A percentile compares a stretch with the other conserved stretches of the same genome.
Evolutionary conservation across 2,329 filamentous ascomycete genomes (phyloP).

Genomic region (Meredithiella fracta): DNA sequence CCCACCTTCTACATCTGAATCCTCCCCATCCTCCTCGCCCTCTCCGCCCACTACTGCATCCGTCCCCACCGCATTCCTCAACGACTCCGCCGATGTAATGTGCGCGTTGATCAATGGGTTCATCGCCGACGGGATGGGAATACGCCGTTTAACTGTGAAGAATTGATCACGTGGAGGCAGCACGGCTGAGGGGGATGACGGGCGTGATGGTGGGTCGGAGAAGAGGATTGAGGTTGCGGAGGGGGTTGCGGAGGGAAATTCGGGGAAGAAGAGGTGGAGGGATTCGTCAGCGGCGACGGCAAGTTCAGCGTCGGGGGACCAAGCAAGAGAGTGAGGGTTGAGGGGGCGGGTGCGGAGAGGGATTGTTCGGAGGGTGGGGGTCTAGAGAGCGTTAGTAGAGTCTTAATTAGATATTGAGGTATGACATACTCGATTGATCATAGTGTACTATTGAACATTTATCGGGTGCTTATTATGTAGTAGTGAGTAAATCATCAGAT

Average conservation of each 20-base stretch:
- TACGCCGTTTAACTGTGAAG: slow-evolving; percentile 14
- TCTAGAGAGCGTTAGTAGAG: slow-evolving; percentile 19
- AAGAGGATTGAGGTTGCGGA: slow-evolving; percentile 2
- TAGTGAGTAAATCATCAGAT: too few relatives aligned
- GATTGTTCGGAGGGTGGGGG: slow-evolving; percentile 32
- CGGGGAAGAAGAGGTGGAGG: slow-evolving; percentile 34
- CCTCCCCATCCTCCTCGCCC: background rate
- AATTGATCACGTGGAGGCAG: slow-evolving; percentile 17
- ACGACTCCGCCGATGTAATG: background rate
- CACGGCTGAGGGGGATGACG: too few relatives aligned
- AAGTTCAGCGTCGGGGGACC: slow-evolving; percentile 42
- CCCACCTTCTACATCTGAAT: slow-evolving; percentile 8
- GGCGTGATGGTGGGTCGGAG: slow-evolving; percentile 13
- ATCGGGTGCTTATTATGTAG: too few relatives aligned
- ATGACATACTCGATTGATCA: slow-evolving; percentile 10
- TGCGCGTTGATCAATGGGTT: slow-evolving; percentile 12
- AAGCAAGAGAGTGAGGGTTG: slow-evolving; percentile 28
- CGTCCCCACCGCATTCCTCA: background rate
- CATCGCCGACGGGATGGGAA: slow-evolving; percentile 13
- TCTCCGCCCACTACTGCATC: background rate
- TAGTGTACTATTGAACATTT: background rate
- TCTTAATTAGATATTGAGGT: background rate
- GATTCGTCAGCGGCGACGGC: slow-evolving; percentile 41
- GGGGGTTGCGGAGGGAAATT: slow-evolving; percentile 20
- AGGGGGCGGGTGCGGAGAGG: slow-evolving; percentile 28